A percentile compares a stretch with the other conserved stretches of the same genome.
Evolutionary conservation across 2,329 filamentous ascomycete genomes (phyloP).

Genomic region (Bipolaris zeicola): DNA sequence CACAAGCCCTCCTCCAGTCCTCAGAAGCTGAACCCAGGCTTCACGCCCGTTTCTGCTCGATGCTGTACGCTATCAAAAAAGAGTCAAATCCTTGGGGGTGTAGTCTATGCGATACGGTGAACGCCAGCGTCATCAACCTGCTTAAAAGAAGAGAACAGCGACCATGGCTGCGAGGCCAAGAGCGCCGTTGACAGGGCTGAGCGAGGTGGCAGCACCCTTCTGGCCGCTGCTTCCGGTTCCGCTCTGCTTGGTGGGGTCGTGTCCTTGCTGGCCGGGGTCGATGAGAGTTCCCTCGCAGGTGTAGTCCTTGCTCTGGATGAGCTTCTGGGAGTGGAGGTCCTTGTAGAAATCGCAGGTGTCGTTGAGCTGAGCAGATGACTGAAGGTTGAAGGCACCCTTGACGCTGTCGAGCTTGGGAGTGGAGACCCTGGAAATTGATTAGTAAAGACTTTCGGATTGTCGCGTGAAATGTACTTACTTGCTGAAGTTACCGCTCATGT

Average conservation of each 20-base stretch:
- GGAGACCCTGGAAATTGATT: conserved; percentile 62
- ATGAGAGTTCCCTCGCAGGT: conserved; percentile 49
- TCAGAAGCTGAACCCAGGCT: conserved; percentile 28
- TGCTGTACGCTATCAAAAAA: conserved; percentile 42
- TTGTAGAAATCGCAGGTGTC: conserved; percentile 51
- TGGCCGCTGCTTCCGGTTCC: conserved; percentile 28
- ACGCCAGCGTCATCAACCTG: conserved; percentile 45
- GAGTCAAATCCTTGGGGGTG: conserved; percentile 38
- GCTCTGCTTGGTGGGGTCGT: conserved; percentile 41
- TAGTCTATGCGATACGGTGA: conserved; percentile 49
- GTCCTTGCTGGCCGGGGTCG: conserved; percentile 46
- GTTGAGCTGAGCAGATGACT: conserved; percentile 52
- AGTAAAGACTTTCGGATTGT: conserved; percentile 21
- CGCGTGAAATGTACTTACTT: conserved; percentile 63
- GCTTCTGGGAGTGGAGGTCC: conserved; percentile 51
- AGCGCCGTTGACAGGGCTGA: conserved; percentile 50
- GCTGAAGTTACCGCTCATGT: conserved; percentile 83
- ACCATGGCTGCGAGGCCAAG: conserved; percentile 55
- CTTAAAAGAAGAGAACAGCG: conserved; percentile 56
- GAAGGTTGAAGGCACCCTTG: conserved; percentile 58
- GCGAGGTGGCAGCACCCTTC: conserved; percentile 47
- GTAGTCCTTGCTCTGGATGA: conserved; percentile 49
- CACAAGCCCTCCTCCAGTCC: conserved; percentile 32
- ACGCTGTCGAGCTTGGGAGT: conserved; percentile 63
- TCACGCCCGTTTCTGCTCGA: conserved; percentile 33